These are phyloP conservation scores for Phytopythium helicoides DNA, from an alignment of 352 stramenopile genomes.

Conservation along the genomic window DNA sequence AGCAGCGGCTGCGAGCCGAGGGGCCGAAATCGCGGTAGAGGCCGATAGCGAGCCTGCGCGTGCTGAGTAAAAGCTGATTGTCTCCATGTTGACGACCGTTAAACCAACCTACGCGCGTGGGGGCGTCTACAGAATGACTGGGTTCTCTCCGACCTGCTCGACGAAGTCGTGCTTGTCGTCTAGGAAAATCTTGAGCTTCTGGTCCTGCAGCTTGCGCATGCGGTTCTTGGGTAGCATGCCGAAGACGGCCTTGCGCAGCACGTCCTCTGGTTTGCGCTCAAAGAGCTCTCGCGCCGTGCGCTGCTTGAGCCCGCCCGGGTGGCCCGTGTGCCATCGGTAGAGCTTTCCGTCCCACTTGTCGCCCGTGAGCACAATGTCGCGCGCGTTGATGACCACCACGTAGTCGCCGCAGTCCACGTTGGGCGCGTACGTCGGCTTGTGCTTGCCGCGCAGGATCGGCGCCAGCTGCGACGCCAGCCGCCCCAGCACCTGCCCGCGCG, in stretches of 20 bases:
- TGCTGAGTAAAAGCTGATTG: too few relatives aligned
- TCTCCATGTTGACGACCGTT: too few relatives aligned
- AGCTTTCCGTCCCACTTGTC: conserved; percentile 98
- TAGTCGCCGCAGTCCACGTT: conserved; percentile 98
- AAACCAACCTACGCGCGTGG: neutral
- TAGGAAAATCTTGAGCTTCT: conserved; percentile 97
- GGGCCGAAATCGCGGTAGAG: neutral
- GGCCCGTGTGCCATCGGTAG: conserved; percentile 98
- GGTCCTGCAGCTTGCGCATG: conserved; percentile 92
- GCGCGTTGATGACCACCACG: conserved; percentile 97
- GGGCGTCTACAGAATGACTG: conserved; percentile 61
- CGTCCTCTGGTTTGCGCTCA: conserved; percentile 93
- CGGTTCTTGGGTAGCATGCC: conserved; percentile 98
- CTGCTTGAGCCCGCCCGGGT: conserved; percentile 96
- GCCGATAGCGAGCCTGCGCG: too few relatives aligned
- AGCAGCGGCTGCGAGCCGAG: neutral
- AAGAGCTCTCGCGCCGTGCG: conserved; percentile 93
- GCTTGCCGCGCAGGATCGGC: conserved; percentile 96
- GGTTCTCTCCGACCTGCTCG: conserved; percentile 85
- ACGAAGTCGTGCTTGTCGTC: conserved; percentile 92
- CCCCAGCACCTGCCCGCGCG: conserved; percentile 94
- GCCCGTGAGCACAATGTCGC: conserved; percentile 94
- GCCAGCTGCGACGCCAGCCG: conserved; percentile 95
- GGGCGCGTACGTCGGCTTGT: conserved; percentile 98
- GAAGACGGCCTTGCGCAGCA: conserved; percentile 95